Base-by-base conservation (phyloP, 352 stramenopile species). In the Globisporangium echinulatum region DNA sequence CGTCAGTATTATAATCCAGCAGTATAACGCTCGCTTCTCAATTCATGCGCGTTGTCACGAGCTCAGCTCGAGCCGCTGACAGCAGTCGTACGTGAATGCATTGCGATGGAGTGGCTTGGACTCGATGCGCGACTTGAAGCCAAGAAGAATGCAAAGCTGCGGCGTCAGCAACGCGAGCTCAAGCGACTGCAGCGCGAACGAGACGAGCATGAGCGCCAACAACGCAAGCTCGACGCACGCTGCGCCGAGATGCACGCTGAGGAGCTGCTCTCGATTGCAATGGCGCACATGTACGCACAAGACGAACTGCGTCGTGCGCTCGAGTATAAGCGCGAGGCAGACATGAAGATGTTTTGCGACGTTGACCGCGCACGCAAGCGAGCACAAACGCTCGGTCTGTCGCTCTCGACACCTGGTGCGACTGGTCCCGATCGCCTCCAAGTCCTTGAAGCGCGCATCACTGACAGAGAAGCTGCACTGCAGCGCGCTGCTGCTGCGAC, bases 241-340 rank as follows among this genome's bases (percentile, higher is more conserved):
- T 85, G 79, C 58, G 65, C 57, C 2, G 77, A 85, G 59, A 87
- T 89, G 77, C 60, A 73, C 36, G 44, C 54, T 2, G 79, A 89
- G 52, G 79, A 89, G 42, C 53, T 61, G 25, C 62, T 87, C 14
- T 86, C 77, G n/a, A 51, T 70, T 14, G 63, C 53, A 1, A 77
- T 84, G 75, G 70, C 69, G 57, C 53, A 44, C 10, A 71, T 64
- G 44, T 70, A 74, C 33, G 49, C 51, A 11, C 44, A 63, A 1
- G 58, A 77, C 36, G 71, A 70, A 4, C 51, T 68, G 11, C 62
- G 55, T 2, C 56, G 56, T n/a, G 38, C 36, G 8, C 52, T 67
- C 11, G 69, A 81, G 37, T 9, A 50, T n/a, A 64, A 75, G 55
- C 70, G 68, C 46, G 66, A 81, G 13, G 63, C 70, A 13, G 74